Conservation (phyloP, 768 basidiomycete species). For the Lactarius akahatsu region DNA sequence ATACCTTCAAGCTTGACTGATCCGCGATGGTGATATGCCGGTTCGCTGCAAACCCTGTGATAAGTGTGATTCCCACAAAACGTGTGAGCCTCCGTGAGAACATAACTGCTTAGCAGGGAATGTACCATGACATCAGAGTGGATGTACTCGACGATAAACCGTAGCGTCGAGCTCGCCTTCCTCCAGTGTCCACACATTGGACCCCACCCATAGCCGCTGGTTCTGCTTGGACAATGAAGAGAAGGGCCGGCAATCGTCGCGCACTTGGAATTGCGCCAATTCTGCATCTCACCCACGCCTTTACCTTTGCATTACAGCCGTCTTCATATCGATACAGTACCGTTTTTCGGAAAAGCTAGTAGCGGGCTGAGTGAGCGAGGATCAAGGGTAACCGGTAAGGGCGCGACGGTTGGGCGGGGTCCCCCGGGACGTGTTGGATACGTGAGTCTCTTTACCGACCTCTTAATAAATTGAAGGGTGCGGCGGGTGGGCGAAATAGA, state of each 20-base stretch:
- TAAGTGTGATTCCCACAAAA: constrained; percentile 32
- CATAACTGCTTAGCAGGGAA: not conserved
- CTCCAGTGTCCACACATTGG: constrained; percentile 13
- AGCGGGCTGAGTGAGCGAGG: too few relatives aligned
- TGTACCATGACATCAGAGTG: constrained; percentile 75
- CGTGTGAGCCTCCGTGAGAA: not conserved
- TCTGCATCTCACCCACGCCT: too few relatives aligned
- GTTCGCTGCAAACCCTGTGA: constrained; percentile 69
- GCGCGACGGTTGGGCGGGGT: too few relatives aligned
- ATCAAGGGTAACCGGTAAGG: too few relatives aligned
- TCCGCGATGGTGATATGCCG: constrained; percentile 72
- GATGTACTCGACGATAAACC: constrained; percentile 79
- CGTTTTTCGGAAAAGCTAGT: too few relatives aligned
- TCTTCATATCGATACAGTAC: too few relatives aligned
- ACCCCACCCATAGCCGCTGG: constrained; percentile 48
- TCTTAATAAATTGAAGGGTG: too few relatives aligned
- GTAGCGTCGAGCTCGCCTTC: constrained; percentile 31
- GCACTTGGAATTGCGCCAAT: too few relatives aligned
- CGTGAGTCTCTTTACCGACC: too few relatives aligned
- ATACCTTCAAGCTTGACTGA: constrained; percentile 70
- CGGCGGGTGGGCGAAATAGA: too few relatives aligned
- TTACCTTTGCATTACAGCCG: too few relatives aligned
- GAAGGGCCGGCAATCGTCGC: constrained; percentile 45
- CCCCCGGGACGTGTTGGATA: too few relatives aligned
- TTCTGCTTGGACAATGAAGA: constrained; percentile 49